Conservation (phyloP, 495 filamentous ascomycete species). For the Daldinia decipiens region DNA sequence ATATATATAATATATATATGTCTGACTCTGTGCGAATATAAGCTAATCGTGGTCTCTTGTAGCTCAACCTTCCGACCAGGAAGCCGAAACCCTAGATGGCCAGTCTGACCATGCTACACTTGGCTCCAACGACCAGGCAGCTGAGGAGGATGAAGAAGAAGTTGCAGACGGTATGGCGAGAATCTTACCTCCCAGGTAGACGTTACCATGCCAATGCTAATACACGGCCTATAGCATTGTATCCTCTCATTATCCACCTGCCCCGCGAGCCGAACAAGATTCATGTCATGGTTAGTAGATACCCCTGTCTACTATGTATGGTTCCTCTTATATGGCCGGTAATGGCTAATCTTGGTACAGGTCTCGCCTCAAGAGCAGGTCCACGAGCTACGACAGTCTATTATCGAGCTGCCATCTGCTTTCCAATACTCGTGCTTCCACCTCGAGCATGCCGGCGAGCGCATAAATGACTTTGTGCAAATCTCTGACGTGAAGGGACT, state of each 20-base stretch:
- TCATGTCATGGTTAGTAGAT: slow-evolving; percentile 77
- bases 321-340: slow-evolving; percentile 12
- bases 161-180: slow-evolving; percentile 39
- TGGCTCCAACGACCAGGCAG: slow-evolving; percentile 41
- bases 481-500: slow-evolving; percentile 90
- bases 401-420: slow-evolving; percentile 91
- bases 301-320: slow-evolving; percentile 33
- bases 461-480: slow-evolving; percentile 94
- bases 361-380: slow-evolving; percentile 94
- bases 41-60: slow-evolving; percentile 25
- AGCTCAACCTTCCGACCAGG: slow-evolving; percentile 41
- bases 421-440: slow-evolving; percentile 99
- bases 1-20: background rate
- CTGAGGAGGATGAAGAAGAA: slow-evolving; percentile 44
- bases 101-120: slow-evolving; percentile 40
- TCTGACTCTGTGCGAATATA: slow-evolving; percentile 3
- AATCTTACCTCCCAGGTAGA: background rate
- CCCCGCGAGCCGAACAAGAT: slow-evolving; percentile 83
- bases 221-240: slow-evolving; percentile 58
- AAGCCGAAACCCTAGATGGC: slow-evolving; percentile 38
- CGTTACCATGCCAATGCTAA: slow-evolving; percentile 26
- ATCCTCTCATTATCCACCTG: slow-evolving; percentile 83
- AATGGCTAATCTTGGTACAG: slow-evolving; percentile 59
- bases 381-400: slow-evolving; percentile 95
- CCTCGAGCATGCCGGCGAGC: slow-evolving; percentile 83